Percentiles rank a stretch among this genome's conserved stretches.
phyloP scores from a whole-genome alignment of 202 grass and related monocot genomes.

The Setaria viridis region DNA sequence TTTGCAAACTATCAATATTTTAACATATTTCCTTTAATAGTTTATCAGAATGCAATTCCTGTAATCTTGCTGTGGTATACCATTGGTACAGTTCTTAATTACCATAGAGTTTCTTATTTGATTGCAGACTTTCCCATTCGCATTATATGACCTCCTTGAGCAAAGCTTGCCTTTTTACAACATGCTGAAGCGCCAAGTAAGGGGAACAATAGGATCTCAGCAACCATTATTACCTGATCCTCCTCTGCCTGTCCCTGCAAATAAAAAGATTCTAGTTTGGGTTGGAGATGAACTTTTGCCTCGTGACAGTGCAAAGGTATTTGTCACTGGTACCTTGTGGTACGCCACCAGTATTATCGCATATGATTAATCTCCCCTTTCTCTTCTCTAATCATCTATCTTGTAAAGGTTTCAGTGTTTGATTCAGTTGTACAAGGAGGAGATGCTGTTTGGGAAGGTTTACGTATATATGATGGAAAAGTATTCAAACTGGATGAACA shows the following conservation, averaged over 20 bases:
- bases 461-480: conserved; percentile 92
- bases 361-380: conserved; percentile 29
- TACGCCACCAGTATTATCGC: background rate
- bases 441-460: conserved; percentile 98
- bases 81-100: conserved; percentile 10
- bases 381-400: conserved; percentile 46
- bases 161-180: conserved; percentile 96
- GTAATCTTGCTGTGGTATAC: conserved; percentile 32
- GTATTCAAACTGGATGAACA: conserved; percentile 97
- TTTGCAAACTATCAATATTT: background rate
- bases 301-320: conserved; percentile 94
- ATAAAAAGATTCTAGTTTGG: conserved; percentile 96
- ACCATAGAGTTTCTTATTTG: conserved; percentile 30
- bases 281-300: conserved; percentile 87
- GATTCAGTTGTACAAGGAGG: conserved; percentile 99
- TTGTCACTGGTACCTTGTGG: conserved; percentile 36
- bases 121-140: conserved; percentile 83
- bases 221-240: conserved; percentile 64
- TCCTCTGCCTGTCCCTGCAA: conserved; percentile 85
- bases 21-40: background rate
- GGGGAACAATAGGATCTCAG: conserved; percentile 48
- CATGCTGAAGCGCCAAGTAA: conserved; percentile 74
- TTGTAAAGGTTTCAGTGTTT: conserved; percentile 88
- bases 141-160: conserved; percentile 89
- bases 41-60: background rate